phyloP scores from a whole-genome alignment of 1,284 basidiomycete genomes.

The Ceratorhiza oryzae-sativae region DNA sequence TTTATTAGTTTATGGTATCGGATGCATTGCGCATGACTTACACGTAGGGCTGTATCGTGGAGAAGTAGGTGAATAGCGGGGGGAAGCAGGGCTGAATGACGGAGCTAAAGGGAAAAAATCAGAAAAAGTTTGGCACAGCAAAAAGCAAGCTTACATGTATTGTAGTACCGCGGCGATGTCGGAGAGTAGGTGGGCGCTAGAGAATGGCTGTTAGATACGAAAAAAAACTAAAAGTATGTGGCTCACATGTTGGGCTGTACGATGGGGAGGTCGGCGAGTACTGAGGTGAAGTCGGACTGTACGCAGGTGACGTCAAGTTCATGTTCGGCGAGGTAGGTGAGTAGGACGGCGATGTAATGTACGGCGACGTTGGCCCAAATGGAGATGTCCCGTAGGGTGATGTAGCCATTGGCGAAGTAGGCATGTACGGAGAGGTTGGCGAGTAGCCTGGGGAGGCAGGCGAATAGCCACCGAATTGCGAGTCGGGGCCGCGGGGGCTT shows the following conservation, averaged over 20 bases:
- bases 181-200: constrained; percentile 87
- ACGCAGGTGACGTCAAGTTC: constrained; percentile 62
- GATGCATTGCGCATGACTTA: constrained; percentile 43
- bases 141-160: constrained; percentile 13
- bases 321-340: constrained; percentile 67
- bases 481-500: constrained; percentile 73
- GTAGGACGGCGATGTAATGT: constrained; percentile 82
- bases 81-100: constrained; percentile 85
- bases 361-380: constrained; percentile 67
- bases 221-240: constrained; percentile 72
- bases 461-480: constrained; percentile 78
- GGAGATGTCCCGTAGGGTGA: constrained; percentile 82
- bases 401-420: constrained; percentile 81
- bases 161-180: constrained; percentile 73
- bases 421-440: constrained; percentile 86
- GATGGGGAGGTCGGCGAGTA: constrained; percentile 83
- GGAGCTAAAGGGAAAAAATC: constrained; percentile 70
- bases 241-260: constrained; percentile 50
- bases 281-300: constrained; percentile 77
- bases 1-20: constrained; percentile 43
- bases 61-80: constrained; percentile 83
- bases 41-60: constrained; percentile 84
- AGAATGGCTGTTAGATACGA: neutral
- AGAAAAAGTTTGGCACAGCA: neutral
- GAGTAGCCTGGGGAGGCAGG: constrained; percentile 87